A percentile compares a stretch with the other conserved stretches of the same genome.
These are phyloP conservation scores for Boletus insuetus DNA, from an alignment of 768 basidiomycete species.

Conservation along the genomic window DNA sequence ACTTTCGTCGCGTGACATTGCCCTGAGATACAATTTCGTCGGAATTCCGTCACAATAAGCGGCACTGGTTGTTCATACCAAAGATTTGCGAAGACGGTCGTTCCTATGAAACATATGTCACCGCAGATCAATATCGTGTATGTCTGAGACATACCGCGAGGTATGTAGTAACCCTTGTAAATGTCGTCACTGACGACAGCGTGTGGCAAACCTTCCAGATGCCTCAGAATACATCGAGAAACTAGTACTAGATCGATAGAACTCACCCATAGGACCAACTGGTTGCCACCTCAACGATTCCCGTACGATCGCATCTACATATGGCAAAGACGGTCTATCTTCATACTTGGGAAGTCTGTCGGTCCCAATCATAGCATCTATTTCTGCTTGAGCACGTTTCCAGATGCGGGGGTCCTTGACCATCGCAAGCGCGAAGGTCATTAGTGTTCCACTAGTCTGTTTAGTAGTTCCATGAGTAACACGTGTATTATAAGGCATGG, in stretches of 20 bases:
- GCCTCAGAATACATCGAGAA: not conserved
- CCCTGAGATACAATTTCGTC: not conserved
- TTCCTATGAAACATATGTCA: not conserved
- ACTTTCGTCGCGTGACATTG: not conserved
- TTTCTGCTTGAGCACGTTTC: constrained; percentile 13
- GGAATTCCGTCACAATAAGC: not conserved
- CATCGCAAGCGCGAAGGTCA: constrained; percentile 10
- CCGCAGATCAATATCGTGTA: not conserved
- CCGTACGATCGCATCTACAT: constrained; percentile 7
- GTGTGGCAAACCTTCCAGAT: constrained; percentile 19
- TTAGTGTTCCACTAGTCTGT: constrained; percentile 4
- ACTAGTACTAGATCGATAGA: not conserved
- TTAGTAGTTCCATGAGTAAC: not conserved
- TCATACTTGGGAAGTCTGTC: constrained; percentile 1
- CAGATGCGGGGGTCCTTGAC: constrained; percentile 8
- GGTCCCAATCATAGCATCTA: constrained; percentile 1
- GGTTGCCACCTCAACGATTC: constrained; percentile 7
- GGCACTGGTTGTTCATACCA: constrained; percentile 1
- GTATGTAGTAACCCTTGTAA: constrained; percentile 48
- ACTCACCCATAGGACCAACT: not conserved
- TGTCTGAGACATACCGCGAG: constrained; percentile 34
- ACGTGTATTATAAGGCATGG: not conserved
- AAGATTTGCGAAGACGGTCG: not conserved
- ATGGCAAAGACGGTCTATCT: constrained; percentile 7
- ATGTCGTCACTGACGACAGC: constrained; percentile 34